phyloP scores from a whole-genome alignment of 2,329 filamentous ascomycete genomes.

The Fusarium sp. region DNA sequence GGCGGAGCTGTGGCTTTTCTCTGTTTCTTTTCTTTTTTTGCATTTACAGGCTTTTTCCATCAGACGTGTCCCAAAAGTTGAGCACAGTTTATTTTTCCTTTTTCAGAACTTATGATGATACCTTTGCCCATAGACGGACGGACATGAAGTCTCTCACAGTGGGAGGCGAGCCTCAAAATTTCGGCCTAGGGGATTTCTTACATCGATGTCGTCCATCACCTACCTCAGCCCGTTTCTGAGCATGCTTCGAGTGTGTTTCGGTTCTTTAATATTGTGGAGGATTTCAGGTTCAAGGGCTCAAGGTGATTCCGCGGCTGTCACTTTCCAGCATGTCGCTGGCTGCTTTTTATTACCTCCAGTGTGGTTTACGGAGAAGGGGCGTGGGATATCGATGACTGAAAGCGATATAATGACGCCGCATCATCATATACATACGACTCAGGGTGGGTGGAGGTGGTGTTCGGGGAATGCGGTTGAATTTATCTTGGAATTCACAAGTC shows the following conservation, averaged over 20 bases:
- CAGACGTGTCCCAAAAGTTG: slow-evolving; percentile 61
- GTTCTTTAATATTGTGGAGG: slow-evolving; percentile 47
- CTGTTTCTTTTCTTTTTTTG: slow-evolving; percentile 50
- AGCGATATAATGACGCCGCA: slow-evolving; percentile 19
- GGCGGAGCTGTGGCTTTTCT: slow-evolving; percentile 52
- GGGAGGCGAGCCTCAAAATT: slow-evolving; percentile 45
- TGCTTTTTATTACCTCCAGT: slow-evolving; percentile 29
- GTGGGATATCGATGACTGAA: slow-evolving; percentile 34
- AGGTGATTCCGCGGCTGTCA: slow-evolving; percentile 23
- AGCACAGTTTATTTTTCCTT: slow-evolving; percentile 50
- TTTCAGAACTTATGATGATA: slow-evolving; percentile 62
- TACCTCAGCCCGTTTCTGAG: slow-evolving; percentile 40
- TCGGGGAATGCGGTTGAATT: slow-evolving; percentile 31
- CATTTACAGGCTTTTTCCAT: slow-evolving; percentile 61
- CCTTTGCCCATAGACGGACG: slow-evolving; percentile 60
- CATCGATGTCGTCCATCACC: slow-evolving; percentile 48
- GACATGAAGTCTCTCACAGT: slow-evolving; percentile 49
- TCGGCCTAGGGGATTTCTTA: slow-evolving; percentile 47
- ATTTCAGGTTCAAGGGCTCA: slow-evolving; percentile 40
- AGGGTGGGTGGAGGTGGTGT: slow-evolving; percentile 33
- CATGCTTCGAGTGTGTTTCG: slow-evolving; percentile 45
- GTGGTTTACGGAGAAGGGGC: slow-evolving; percentile 17
- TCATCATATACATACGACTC: slow-evolving; percentile 32
- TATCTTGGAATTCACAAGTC: slow-evolving; percentile 32
- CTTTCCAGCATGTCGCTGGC: slow-evolving; percentile 38